Evolutionary conservation across 352 stramenopile genomes (phyloP).

Genomic region (Ochromonadaceae sp.): DNA sequence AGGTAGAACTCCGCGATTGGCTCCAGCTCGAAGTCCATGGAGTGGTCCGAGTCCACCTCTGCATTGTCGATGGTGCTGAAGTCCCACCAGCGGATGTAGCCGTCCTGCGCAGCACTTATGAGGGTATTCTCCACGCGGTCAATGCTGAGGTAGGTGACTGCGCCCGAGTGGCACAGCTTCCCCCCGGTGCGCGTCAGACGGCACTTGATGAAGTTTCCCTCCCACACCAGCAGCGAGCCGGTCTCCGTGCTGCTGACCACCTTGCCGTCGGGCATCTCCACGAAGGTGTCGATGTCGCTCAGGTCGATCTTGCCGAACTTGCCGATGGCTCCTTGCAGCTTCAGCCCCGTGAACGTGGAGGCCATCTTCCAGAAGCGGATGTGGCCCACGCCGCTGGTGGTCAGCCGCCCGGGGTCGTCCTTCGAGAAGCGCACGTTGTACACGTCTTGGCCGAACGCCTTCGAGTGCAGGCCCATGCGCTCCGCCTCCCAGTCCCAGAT

Average conservation of each 20-base stretch:
- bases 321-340: constrained; percentile 82
- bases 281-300: constrained; percentile 76
- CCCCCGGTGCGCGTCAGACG: constrained; percentile 51
- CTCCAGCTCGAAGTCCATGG: constrained; percentile 45
- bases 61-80: constrained; percentile 61
- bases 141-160: constrained; percentile 16
- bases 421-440: constrained; percentile 71
- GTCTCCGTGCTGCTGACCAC: constrained; percentile 33
- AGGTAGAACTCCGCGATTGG: constrained; percentile 47
- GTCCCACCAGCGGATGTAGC: constrained; percentile 67
- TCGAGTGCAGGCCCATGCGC: constrained; percentile 66
- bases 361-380: constrained; percentile 91
- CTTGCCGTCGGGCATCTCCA: constrained; percentile 79
- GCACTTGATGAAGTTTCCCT: constrained; percentile 88
- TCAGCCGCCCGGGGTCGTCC: constrained; percentile 63
- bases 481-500: constrained; percentile 78
- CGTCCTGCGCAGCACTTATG: constrained; percentile 46
- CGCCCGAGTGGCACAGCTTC: constrained; percentile 46
- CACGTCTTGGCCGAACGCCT: constrained; percentile 83
- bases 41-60: constrained; percentile 56
- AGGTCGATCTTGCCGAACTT: constrained; percentile 88
- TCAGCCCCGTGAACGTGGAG: constrained; percentile 82
- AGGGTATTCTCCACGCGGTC: constrained; percentile 23
- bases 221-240: constrained; percentile 67
- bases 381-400: constrained; percentile 73